Conservation (phyloP, 2,329 filamentous ascomycete species). For the Elsinoe fawcettii region DNA sequence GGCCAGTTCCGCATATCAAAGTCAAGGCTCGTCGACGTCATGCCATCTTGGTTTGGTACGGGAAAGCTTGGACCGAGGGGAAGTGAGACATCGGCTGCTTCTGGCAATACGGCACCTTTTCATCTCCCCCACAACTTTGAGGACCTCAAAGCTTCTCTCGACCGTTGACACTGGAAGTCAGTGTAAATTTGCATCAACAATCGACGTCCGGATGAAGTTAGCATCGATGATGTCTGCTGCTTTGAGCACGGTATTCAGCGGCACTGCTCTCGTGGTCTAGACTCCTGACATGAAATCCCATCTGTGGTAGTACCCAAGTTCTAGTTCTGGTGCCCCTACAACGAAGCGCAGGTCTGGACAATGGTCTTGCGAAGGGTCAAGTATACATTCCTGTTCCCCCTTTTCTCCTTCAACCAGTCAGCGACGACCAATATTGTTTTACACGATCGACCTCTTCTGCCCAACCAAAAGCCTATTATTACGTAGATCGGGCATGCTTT, state of each 20-base stretch:
- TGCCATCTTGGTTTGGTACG: neutral
- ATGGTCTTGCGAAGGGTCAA: neutral
- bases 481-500: neutral
- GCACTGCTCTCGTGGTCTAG: neutral
- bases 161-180: neutral
- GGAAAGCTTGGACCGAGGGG: neutral
- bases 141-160: neutral
- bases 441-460: neutral
- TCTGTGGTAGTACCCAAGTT: no score
- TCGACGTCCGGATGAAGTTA: neutral
- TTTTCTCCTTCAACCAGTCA: neutral
- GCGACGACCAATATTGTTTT: neutral
- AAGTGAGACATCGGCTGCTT: neutral
- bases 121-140: no score
- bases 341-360: neutral
- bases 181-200: neutral
- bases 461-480: neutral
- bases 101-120: no score
- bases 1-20: no score
- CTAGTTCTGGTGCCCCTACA: neutral
- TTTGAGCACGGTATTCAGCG: no score
- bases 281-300: neutral
- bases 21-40: neutral
- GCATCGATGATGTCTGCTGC: neutral
- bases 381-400: neutral